A percentile compares a stretch with the other conserved stretches of the same genome.
Conservation (phyloP, 2,329 filamentous ascomycete genomes). For the Talaromyces sp. region DNA sequence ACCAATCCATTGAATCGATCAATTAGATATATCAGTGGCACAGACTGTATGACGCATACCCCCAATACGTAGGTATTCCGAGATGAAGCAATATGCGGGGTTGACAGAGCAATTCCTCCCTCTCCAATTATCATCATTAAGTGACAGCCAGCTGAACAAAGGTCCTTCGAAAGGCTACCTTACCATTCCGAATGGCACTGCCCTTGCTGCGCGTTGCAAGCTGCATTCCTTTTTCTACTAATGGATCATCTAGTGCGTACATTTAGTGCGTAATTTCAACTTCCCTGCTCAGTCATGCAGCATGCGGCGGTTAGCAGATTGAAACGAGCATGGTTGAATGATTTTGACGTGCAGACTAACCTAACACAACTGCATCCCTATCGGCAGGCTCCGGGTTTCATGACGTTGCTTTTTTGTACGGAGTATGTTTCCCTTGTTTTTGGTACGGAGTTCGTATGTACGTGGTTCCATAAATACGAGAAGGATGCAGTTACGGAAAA, state of each 20-base stretch:
- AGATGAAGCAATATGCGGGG: not conserved
- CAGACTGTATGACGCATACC: not conserved
- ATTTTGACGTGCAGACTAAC: conserved; percentile 17
- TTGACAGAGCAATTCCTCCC: not conserved
- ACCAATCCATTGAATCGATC: not conserved
- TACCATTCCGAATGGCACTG: not conserved
- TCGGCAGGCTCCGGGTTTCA: conserved; percentile 11
- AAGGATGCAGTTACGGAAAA: not conserved
- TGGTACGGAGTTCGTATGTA: conserved; percentile 4
- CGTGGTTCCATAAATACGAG: conserved; percentile 3
- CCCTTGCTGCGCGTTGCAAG: not conserved
- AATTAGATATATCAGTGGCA: not conserved
- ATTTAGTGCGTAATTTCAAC: not conserved
- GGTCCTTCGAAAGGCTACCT: not conserved
- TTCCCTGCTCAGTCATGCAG: conserved; percentile 14
- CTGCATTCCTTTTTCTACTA: not conserved
- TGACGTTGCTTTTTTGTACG: not conserved
- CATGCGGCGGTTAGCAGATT: conserved; percentile 13
- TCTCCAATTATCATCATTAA: not conserved
- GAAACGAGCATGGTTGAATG: not conserved
- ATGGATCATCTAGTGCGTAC: not conserved
- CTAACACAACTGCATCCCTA: conserved; percentile 6
- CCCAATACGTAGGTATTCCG: not conserved
- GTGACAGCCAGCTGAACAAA: not conserved
- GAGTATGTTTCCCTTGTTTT: not conserved